Evolutionary conservation across 495 filamentous ascomycete genomes (phyloP).

Genomic region (Glutinoglossum americanum): DNA sequence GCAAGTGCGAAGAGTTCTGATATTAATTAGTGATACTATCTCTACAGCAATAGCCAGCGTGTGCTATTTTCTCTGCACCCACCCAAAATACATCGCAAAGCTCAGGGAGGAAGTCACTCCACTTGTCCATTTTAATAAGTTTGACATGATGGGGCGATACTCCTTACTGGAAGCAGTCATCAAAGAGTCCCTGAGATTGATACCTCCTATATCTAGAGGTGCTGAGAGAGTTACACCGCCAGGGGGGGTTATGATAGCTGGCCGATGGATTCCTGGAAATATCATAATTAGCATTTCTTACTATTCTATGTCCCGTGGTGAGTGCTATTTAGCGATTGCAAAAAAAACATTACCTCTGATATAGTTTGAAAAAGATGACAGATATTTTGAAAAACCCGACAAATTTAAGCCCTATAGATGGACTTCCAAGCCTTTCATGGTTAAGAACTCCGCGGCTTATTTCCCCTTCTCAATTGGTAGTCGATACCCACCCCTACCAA

Average conservation of each 20-base stretch:
- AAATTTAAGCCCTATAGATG: slow-evolving; percentile 1
- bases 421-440: not conserved
- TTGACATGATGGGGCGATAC: not conserved
- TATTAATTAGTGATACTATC: slow-evolving; percentile 18
- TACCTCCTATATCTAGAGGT: slow-evolving; percentile 27
- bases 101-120: slow-evolving; percentile 5
- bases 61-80: slow-evolving; percentile 20
- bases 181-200: slow-evolving; percentile 31
- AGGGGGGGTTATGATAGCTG: slow-evolving; percentile 25
- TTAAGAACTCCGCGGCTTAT: slow-evolving; percentile 5
- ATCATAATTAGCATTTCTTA: not conserved
- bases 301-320: not conserved
- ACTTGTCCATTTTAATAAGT: slow-evolving; percentile 2
- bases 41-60: slow-evolving; percentile 18
- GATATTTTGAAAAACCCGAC: not conserved
- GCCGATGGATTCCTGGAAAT: not conserved
- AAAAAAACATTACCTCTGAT: too few species aligned
- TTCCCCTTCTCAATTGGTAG: slow-evolving; percentile 5
- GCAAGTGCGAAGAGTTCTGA: not conserved
- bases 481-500: not conserved
- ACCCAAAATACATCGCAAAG: slow-evolving; percentile 10
- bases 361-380: not conserved
- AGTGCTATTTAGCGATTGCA: not conserved
- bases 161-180: slow-evolving; percentile 22
- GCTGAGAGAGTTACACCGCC: slow-evolving; percentile 22